These are phyloP conservation scores for Trichoderma sp. DNA, from an alignment of 2,329 filamentous ascomycete species.

Conservation along the genomic window DNA sequence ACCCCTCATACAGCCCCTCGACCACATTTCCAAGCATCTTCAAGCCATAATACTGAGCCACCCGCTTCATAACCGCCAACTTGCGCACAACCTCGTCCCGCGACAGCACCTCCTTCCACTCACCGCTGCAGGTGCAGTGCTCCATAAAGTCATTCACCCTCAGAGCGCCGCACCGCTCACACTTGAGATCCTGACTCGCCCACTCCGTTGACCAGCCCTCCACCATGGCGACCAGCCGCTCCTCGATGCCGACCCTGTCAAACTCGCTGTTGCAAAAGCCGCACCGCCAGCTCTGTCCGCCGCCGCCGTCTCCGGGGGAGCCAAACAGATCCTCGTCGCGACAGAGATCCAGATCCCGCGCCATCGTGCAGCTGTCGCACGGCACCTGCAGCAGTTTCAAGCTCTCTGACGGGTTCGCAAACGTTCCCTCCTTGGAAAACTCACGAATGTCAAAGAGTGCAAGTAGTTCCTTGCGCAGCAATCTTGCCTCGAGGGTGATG, in stretches of 20 bases:
- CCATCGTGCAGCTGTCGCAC: conserved; percentile 86
- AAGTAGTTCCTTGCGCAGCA: conserved; percentile 85
- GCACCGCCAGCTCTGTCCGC: conserved; percentile 66
- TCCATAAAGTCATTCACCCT: conserved; percentile 93
- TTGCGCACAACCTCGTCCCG: conserved; percentile 61
- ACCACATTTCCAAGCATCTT: conserved; percentile 78
- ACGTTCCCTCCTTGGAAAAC: conserved; percentile 83
- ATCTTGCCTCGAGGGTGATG: conserved; percentile 80
- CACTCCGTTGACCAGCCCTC: conserved; percentile 74
- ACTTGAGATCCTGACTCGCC: conserved; percentile 87
- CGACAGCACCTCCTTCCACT: conserved; percentile 72
- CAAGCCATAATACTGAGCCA: conserved; percentile 75
- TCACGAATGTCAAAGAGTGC: conserved; percentile 91
- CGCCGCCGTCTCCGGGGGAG: conserved; percentile 19
- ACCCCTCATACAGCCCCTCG: conserved; percentile 52
- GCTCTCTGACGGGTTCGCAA: conserved; percentile 77
- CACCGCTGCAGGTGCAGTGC: conserved; percentile 88
- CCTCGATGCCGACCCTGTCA: conserved; percentile 77
- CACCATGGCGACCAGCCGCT: conserved; percentile 72
- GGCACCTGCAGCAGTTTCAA: conserved; percentile 72
- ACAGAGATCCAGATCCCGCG: conserved; percentile 86
- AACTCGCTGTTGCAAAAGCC: conserved; percentile 71
- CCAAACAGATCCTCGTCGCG: conserved; percentile 75
- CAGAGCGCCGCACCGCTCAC: conserved; percentile 65
- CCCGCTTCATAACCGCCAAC: conserved; percentile 67